These are phyloP conservation scores for Ceriops zippeliana DNA, from an alignment of 345 rosid species.

Conservation along the genomic window DNA sequence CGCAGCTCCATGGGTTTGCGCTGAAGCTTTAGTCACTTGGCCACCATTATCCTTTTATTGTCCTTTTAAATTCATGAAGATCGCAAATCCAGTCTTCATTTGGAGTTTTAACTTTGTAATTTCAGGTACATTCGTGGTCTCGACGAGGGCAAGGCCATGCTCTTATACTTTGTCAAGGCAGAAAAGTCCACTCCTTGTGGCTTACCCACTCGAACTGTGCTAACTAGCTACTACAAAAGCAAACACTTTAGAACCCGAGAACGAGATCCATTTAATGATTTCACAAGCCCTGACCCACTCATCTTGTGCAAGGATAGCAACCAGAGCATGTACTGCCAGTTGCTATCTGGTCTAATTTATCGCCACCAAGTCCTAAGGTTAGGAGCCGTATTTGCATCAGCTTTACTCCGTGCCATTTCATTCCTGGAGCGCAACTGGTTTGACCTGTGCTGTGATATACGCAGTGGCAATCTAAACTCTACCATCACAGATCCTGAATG, in stretches of 20 bases:
- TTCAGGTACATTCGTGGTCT: slow-evolving; percentile 49
- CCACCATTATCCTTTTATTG: not conserved
- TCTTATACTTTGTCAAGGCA: slow-evolving; percentile 56
- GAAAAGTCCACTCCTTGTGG: slow-evolving; percentile 62
- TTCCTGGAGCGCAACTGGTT: slow-evolving; percentile 59
- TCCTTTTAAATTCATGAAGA: not conserved
- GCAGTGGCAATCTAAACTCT: slow-evolving; percentile 36
- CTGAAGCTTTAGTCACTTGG: not conserved
- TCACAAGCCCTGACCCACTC: slow-evolving; percentile 53
- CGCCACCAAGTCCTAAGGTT: slow-evolving; percentile 52
- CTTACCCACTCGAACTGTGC: slow-evolving; percentile 57
- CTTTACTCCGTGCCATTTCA: slow-evolving; percentile 53
- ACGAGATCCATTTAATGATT: slow-evolving; percentile 46
- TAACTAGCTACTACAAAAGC: slow-evolving; percentile 71
- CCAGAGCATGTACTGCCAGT: slow-evolving; percentile 77
- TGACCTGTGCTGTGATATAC: slow-evolving; percentile 49
- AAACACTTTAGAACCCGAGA: slow-evolving; percentile 56
- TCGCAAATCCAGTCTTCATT: not conserved
- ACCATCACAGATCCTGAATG: slow-evolving; percentile 48
- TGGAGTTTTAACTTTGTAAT: slow-evolving; percentile 6
- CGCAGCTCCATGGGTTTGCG: not conserved
- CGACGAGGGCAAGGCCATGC: slow-evolving; percentile 72
- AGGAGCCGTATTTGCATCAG: slow-evolving; percentile 66
- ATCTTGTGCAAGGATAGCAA: slow-evolving; percentile 56
- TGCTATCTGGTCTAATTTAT: slow-evolving; percentile 52